Evolutionary conservation across 306 rosid species (phyloP).

Genomic region (Dryas octopetala): DNA sequence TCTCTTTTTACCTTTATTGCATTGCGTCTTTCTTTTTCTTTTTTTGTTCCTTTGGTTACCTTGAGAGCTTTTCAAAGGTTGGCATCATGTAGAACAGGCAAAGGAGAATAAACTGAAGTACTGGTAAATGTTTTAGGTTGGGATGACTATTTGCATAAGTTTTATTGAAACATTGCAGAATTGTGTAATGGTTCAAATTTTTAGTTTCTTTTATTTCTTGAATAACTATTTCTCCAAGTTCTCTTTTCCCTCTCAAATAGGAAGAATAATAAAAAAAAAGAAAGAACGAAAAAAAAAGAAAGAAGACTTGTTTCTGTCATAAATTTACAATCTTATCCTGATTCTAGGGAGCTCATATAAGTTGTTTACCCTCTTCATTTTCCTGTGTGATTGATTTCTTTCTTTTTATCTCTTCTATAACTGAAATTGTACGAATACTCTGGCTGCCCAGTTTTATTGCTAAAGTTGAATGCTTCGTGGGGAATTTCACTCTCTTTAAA

Average conservation of each 20-base stretch:
- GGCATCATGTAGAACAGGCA: constrained; percentile 45
- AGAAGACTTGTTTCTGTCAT: neutral
- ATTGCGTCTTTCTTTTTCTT: constrained; percentile 23
- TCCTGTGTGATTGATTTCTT: neutral
- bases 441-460: neutral
- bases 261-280: neutral
- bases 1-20: constrained; percentile 18
- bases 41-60: constrained; percentile 26
- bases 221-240: neutral
- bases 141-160: constrained; percentile 38
- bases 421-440: neutral
- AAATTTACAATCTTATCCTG: neutral
- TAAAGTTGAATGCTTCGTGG: neutral
- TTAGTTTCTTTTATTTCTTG: constrained; percentile 17
- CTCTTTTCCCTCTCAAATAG: neutral
- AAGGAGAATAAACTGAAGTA: constrained; percentile 42
- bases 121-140: constrained; percentile 43
- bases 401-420: neutral
- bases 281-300: neutral
- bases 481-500: neutral
- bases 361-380: neutral
- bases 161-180: constrained; percentile 38
- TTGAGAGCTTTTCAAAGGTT: constrained; percentile 41
- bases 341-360: neutral
- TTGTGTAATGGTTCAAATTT: constrained; percentile 33